These are phyloP conservation scores for Monosporascus sp. DNA, from an alignment of 2,329 filamentous ascomycete species.

Conservation along the genomic window DNA sequence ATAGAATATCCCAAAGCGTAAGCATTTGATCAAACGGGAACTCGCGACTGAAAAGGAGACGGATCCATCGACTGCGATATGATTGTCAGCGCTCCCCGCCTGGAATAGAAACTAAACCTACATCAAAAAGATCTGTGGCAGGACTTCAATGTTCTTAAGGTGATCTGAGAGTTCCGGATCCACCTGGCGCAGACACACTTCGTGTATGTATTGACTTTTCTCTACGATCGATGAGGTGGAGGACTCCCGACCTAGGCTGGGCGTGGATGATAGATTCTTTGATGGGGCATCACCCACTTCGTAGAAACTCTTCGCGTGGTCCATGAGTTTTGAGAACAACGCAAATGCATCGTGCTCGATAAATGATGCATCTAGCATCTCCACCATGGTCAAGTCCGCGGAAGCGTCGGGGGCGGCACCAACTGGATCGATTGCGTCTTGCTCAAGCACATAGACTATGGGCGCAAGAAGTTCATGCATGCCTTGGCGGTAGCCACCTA, in stretches of 20 bases:
- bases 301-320: conserved; percentile 80
- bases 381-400: conserved; percentile 50
- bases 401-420: conserved; percentile 26
- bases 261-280: conserved; percentile 15
- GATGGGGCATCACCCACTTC: conserved; percentile 52
- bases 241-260: conserved; percentile 28
- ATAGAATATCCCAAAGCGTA: conserved; percentile 83
- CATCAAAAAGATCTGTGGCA: conserved; percentile 98
- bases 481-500: conserved; percentile 90
- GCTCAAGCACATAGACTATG: conserved; percentile 75
- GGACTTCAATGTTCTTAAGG: conserved; percentile 74
- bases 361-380: conserved; percentile 65
- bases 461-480: conserved; percentile 97
- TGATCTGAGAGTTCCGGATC: conserved; percentile 82
- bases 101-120: conserved; percentile 33
- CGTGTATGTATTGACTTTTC: conserved; percentile 81
- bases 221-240: conserved; percentile 68
- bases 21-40: conserved; percentile 84
- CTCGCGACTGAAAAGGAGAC: conserved; percentile 86
- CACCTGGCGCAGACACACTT: conserved; percentile 68
- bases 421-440: conserved; percentile 64
- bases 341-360: conserved; percentile 89
- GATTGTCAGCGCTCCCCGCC: conserved; percentile 2
- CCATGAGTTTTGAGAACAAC: conserved; percentile 83
- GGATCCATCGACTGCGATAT: conserved; percentile 72